phyloP scores from a whole-genome alignment of 805 yeast species.

The Saccharomycopsis fodiens region DNA sequence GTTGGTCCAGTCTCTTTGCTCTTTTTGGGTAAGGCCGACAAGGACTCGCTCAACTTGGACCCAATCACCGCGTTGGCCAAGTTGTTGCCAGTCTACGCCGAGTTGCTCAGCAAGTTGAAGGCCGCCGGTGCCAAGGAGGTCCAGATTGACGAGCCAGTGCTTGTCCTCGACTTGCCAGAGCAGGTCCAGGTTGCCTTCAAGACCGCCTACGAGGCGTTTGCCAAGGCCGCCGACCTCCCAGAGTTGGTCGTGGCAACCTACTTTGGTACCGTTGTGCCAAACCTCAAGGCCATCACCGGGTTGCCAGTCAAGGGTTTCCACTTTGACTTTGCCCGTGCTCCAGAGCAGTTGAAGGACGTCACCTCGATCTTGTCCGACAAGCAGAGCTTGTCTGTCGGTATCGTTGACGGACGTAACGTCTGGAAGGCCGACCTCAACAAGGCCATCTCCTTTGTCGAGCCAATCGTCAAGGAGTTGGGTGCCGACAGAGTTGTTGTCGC shows the following conservation, averaged over 20 bases:
- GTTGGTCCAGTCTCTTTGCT: conserved; percentile 96
- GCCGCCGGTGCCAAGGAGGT: conserved; percentile 93
- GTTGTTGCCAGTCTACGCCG: conserved; percentile 88
- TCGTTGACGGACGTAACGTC: conserved; percentile 98
- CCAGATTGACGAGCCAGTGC: conserved; percentile 96
- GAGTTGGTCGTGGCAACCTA: conserved; percentile 80
- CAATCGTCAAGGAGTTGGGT: conserved; percentile 82
- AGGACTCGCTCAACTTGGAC: conserved; percentile 91
- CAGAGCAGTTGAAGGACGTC: conserved; percentile 90
- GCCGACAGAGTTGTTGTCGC: conserved; percentile 84
- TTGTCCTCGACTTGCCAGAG: conserved; percentile 88
- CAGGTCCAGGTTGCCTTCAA: conserved; percentile 79
- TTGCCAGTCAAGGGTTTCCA: conserved; percentile 95
- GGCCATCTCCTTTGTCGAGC: conserved; percentile 74
- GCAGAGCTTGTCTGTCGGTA: conserved; percentile 90
- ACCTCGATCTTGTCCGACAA: conserved; percentile 53
- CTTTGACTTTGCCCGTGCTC: conserved; percentile 92
- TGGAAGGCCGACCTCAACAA: conserved; percentile 95
- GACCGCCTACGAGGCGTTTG: conserved; percentile 75
- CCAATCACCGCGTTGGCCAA: conserved; percentile 86
- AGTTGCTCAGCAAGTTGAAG: conserved; percentile 77
- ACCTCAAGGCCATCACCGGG: conserved; percentile 79
- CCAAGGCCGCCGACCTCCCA: conserved; percentile 60
- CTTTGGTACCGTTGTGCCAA: conserved; percentile 98
- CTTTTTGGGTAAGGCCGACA: conserved; percentile 95